These are phyloP conservation scores for Penicillium chermesinum DNA, from an alignment of 495 filamentous ascomycete species.

Conservation along the genomic window DNA sequence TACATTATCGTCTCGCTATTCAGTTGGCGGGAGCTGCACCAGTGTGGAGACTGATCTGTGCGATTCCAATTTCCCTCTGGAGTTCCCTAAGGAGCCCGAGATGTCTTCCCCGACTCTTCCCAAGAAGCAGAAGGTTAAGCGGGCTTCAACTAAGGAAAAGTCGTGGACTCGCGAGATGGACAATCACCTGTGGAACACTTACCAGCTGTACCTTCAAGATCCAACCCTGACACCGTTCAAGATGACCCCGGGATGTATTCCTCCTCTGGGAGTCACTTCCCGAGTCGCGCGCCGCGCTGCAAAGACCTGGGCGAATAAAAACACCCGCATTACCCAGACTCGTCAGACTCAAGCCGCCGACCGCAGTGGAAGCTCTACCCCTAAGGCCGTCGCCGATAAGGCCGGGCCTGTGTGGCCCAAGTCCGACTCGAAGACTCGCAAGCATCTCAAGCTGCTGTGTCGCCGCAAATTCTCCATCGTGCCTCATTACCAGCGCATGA, in stretches of 20 bases:
- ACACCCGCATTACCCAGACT: constrained; percentile 9
- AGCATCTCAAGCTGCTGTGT: constrained; percentile 77
- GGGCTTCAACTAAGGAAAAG: constrained; percentile 13
- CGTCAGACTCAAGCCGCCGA: constrained; percentile 10
- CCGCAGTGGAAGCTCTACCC: constrained; percentile 63
- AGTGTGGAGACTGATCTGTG: constrained; percentile 59
- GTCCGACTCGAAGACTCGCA: constrained; percentile 72
- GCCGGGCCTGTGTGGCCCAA: constrained; percentile 65
- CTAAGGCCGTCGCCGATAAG: constrained; percentile 31
- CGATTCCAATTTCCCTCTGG: constrained; percentile 51
- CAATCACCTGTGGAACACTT: constrained; percentile 88
- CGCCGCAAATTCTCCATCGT: constrained; percentile 65
- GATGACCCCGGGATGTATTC: constrained; percentile 76
- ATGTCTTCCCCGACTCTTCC: constrained; percentile 31
- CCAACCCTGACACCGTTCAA: constrained; percentile 92
- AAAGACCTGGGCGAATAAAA: constrained; percentile 63
- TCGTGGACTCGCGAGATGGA: constrained; percentile 87
- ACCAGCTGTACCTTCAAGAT: constrained; percentile 80
- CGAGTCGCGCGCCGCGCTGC: constrained; percentile 83
- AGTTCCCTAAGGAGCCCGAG: constrained; percentile 33
- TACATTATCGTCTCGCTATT: constrained; percentile 59
- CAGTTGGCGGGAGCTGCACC: constrained; percentile 62
- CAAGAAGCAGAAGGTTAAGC: constrained; percentile 15
- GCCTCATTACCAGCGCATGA: constrained; percentile 62
- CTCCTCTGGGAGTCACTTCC: constrained; percentile 83